Evolutionary conservation across 805 yeast species (phyloP).

Genomic region (Cyberlindnera nakhonratchasimensis): DNA sequence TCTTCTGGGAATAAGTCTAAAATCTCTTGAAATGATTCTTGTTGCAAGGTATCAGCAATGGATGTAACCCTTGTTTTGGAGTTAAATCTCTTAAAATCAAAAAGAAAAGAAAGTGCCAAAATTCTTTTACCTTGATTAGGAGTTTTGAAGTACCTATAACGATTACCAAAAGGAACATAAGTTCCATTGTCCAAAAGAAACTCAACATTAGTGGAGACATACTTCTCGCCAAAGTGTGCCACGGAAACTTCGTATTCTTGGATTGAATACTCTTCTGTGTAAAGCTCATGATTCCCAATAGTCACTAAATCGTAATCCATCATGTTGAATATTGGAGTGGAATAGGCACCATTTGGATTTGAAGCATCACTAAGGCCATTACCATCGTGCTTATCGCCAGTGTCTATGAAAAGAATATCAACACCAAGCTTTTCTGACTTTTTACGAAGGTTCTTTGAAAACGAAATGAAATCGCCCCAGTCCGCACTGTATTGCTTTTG

Average conservation of each 20-base stretch:
- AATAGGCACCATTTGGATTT: slow-evolving; percentile 59
- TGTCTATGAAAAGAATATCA: slow-evolving; percentile 75
- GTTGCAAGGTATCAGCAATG: slow-evolving; percentile 47
- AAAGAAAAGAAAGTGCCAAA: slow-evolving; percentile 74
- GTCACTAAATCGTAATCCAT: slow-evolving; percentile 76
- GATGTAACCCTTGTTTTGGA: slow-evolving; percentile 61
- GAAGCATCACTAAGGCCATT: slow-evolving; percentile 87
- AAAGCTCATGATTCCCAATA: slow-evolving; percentile 89
- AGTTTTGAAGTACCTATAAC: slow-evolving; percentile 64
- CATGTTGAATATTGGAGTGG: slow-evolving; percentile 59
- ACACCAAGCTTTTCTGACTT: slow-evolving; percentile 43
- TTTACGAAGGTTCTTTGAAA: slow-evolving; percentile 47
- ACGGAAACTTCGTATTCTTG: slow-evolving; percentile 64
- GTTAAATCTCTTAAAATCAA: slow-evolving; percentile 66
- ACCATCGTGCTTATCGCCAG: slow-evolving; percentile 95
- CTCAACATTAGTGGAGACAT: slow-evolving; percentile 72
- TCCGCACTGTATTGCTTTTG: slow-evolving; percentile 77
- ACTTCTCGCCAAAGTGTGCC: slow-evolving; percentile 56
- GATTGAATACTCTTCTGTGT: slow-evolving; percentile 56
- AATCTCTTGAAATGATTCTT: slow-evolving; percentile 62
- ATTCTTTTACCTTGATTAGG: slow-evolving; percentile 47
- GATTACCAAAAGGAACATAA: slow-evolving; percentile 65
- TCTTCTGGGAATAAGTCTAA: slow-evolving; percentile 33
- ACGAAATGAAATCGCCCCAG: slow-evolving; percentile 89
- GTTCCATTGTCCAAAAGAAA: slow-evolving; percentile 40